phyloP scores from a whole-genome alignment of 169 alveolate genomes.

The Eimeria tenella region DNA sequence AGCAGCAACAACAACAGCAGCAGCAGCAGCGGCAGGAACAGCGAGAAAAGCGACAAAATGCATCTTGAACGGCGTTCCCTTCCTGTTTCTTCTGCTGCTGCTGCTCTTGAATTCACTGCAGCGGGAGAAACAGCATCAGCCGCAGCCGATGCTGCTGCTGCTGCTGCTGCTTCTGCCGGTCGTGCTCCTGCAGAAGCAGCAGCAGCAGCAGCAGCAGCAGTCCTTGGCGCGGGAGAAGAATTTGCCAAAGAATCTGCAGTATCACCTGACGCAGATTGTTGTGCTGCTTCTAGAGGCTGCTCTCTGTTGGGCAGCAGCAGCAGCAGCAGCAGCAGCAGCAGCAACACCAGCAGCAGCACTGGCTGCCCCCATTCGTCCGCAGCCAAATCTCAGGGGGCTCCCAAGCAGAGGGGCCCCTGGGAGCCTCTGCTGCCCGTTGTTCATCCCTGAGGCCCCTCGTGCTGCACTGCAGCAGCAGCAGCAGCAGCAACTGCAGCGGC shows the following conservation, averaged over 20 bases:
- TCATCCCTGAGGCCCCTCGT: background rate
- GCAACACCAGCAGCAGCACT: background rate
- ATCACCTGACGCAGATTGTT: too few relatives aligned
- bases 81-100: too few relatives aligned
- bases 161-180: background rate
- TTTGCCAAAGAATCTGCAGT: background rate
- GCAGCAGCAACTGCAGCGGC: background rate
- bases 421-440: background rate
- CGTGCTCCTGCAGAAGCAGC: background rate
- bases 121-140: too few relatives aligned
- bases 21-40: too few relatives aligned
- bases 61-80: too few relatives aligned
- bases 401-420: background rate
- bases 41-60: too few relatives aligned
- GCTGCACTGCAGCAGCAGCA: background rate
- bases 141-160: background rate
- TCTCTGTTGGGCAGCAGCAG: too few relatives aligned
- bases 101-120: too few relatives aligned
- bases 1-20: too few relatives aligned
- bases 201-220: background rate
- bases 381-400: background rate
- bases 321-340: slow-evolving; percentile 26
- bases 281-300: too few relatives aligned
- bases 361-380: background rate
- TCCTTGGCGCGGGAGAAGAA: background rate